These are phyloP conservation scores for Zymoseptoria pseudotritici DNA, from an alignment of 2,329 filamentous ascomycete genomes.

Conservation along the genomic window DNA sequence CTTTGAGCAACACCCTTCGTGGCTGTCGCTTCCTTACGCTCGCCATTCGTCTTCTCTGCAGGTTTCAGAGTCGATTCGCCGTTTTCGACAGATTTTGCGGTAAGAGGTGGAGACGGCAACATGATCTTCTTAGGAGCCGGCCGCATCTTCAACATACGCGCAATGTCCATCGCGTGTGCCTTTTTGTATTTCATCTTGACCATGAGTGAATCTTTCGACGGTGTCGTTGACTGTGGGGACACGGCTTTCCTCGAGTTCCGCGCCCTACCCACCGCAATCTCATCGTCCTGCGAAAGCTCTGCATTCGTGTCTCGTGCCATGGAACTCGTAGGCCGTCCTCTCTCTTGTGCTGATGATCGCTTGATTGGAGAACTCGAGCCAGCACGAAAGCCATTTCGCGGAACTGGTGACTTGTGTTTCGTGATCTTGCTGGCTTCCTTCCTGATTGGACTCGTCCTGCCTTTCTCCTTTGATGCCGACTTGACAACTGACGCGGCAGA, in stretches of 20 bases:
- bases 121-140: conserved; percentile 16
- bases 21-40: conserved; percentile 9
- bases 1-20: conserved; percentile 27
- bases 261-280: conserved; percentile 10
- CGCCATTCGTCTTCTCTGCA: conserved; percentile 8
- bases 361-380: conserved; percentile 23
- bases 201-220: conserved; percentile 10
- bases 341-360: conserved; percentile 17
- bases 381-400: conserved; percentile 23
- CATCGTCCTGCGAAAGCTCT: conserved; percentile 17
- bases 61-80: conserved; percentile 5
- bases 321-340: conserved; percentile 6
- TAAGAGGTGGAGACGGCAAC: conserved; percentile 2
- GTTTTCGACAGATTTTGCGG: conserved; percentile 3
- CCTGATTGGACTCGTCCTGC: conserved; percentile 16
- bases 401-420: conserved; percentile 22
- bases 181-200: conserved; percentile 27
- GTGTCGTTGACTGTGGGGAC: background rate
- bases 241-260: conserved; percentile 7
- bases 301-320: conserved; percentile 7
- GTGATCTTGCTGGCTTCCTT: conserved; percentile 10
- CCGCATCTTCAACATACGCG: conserved; percentile 25
- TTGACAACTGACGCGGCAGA: conserved; percentile 11
- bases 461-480: conserved; percentile 16
- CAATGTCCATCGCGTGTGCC: conserved; percentile 17